Evolutionary conservation across 257 asterid genomes (phyloP).

Genomic region (Nicotiana paniculata): DNA sequence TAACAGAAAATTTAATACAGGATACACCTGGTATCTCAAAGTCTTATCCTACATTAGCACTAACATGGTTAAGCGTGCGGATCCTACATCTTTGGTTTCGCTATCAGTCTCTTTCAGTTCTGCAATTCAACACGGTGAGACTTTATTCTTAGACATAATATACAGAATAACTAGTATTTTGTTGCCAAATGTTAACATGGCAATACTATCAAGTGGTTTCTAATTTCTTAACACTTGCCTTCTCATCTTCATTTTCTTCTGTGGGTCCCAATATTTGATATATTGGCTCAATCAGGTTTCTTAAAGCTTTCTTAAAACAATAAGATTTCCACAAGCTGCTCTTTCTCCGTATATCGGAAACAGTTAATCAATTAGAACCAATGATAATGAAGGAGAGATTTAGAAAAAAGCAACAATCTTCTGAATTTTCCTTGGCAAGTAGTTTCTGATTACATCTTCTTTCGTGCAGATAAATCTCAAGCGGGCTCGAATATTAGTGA

Average conservation of each 20-base stretch:
- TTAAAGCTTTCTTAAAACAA: not conserved
- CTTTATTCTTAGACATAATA: not conserved
- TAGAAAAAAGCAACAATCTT: not conserved
- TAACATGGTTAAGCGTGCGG: constrained; percentile 76
- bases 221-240: not conserved
- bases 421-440: not conserved
- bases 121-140: constrained; percentile 76
- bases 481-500: constrained; percentile 90
- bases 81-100: constrained; percentile 92
- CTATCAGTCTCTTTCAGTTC: constrained; percentile 76
- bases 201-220: not conserved
- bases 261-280: not conserved
- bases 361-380: not conserved
- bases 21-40: constrained; percentile 65
- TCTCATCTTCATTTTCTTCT: not conserved
- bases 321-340: not conserved
- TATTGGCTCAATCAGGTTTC: not conserved
- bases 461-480: constrained; percentile 83
- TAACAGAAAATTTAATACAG: constrained; percentile 41
- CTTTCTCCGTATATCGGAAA: not conserved
- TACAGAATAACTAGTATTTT: not conserved
- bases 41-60: constrained; percentile 53
- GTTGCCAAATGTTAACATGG: not conserved
- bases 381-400: not conserved
- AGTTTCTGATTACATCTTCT: constrained; percentile 8